Conservation (phyloP, 2,329 filamentous ascomycete genomes). For the Penicillium sp. region DNA sequence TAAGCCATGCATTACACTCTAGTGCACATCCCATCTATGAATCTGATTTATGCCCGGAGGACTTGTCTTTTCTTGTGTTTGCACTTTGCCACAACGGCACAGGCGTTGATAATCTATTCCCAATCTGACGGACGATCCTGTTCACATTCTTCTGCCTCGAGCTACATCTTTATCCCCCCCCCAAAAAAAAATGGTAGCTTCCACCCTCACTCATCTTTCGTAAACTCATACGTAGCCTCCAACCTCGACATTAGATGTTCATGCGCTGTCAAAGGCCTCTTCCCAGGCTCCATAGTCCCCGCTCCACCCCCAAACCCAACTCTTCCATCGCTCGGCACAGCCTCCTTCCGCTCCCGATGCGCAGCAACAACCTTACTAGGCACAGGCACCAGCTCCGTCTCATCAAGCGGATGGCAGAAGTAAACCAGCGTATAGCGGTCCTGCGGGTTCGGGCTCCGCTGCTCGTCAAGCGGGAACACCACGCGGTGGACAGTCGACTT, state of each 20-base stretch:
- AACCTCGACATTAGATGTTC: slow-evolving; percentile 59
- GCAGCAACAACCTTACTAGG: slow-evolving; percentile 52
- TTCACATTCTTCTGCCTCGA: neutral
- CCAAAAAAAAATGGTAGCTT: no score
- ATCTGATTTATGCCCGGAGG: slow-evolving; percentile 22
- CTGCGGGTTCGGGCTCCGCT: slow-evolving; percentile 39
- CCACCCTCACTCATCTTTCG: slow-evolving; percentile 20
- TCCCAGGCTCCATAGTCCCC: slow-evolving; percentile 32
- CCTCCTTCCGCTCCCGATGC: slow-evolving; percentile 33
- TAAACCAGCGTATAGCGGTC: slow-evolving; percentile 61
- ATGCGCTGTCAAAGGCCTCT: slow-evolving; percentile 53
- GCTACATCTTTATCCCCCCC: neutral
- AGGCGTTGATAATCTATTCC: slow-evolving; percentile 24
- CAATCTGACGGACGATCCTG: slow-evolving; percentile 13
- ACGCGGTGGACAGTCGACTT: slow-evolving; percentile 88
- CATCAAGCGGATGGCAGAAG: slow-evolving; percentile 62
- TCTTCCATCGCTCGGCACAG: slow-evolving; percentile 25
- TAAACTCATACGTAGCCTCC: slow-evolving; percentile 57
- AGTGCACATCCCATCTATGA: slow-evolving; percentile 19
- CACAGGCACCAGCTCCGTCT: slow-evolving; percentile 54
- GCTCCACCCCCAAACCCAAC: slow-evolving; percentile 45
- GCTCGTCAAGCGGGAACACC: slow-evolving; percentile 60
- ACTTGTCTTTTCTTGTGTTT: slow-evolving; percentile 19
- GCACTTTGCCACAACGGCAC: slow-evolving; percentile 25
- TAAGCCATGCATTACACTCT: slow-evolving; percentile 22